Percentiles rank a stretch among this genome's conserved stretches.
Evolutionary conservation across 495 filamentous ascomycete genomes (phyloP).

Genomic region (Antarctomyces pellizariae): DNA sequence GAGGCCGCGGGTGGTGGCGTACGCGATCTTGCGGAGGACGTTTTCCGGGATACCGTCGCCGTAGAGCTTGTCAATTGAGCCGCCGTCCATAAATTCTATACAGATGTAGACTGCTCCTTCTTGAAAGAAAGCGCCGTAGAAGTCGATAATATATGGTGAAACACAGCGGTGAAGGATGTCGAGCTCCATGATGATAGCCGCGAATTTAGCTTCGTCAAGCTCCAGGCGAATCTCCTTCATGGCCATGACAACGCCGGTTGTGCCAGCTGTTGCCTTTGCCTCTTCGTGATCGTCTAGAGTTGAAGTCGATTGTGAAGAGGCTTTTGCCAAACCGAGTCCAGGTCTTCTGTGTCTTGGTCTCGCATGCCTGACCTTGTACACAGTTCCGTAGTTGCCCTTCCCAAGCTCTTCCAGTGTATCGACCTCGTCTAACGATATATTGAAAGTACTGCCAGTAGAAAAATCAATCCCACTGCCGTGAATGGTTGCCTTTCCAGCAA

Average conservation of each 20-base stretch:
- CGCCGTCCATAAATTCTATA: constrained; percentile 98
- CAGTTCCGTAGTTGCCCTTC: constrained; percentile 96
- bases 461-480: constrained; percentile 81
- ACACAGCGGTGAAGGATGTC: constrained; percentile 89
- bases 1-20: constrained; percentile 78
- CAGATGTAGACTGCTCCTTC: constrained; percentile 98
- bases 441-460: constrained; percentile 69
- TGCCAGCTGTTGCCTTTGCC: constrained; percentile 2
- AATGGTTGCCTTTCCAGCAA: constrained; percentile 80
- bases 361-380: constrained; percentile 84
- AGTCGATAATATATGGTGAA: constrained; percentile 92
- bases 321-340: constrained; percentile 38
- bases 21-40: constrained; percentile 72
- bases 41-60: constrained; percentile 78
- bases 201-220: constrained; percentile 87
- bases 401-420: constrained; percentile 88
- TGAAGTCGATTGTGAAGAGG: constrained; percentile 14
- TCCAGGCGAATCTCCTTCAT: constrained; percentile 99
- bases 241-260: constrained; percentile 67
- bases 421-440: constrained; percentile 86
- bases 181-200: constrained; percentile 93
- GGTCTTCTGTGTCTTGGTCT: constrained; percentile 56
- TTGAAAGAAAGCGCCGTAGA: constrained; percentile 97
- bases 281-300: constrained; percentile 4
- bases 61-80: constrained; percentile 95